phyloP scores from a whole-genome alignment of 2,329 filamentous ascomycete genomes.

The Apiospora phragmitis region DNA sequence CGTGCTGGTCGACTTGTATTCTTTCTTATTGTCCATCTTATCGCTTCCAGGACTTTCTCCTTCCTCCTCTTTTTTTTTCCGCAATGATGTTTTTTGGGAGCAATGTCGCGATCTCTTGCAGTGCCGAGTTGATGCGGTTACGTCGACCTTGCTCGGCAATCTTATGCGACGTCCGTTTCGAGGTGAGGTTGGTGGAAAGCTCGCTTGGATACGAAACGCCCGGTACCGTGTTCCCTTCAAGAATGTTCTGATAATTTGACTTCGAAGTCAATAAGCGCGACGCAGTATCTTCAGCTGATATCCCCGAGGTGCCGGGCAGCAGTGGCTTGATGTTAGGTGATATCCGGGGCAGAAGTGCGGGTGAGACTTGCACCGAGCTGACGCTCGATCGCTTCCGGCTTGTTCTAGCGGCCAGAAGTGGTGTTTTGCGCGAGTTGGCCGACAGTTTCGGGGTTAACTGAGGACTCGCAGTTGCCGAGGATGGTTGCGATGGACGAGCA shows the following conservation, averaged over 20 bases:
- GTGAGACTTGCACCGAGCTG: conserved; percentile 76
- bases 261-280: conserved; percentile 86
- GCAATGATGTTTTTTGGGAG: conserved; percentile 62
- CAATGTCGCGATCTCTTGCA: conserved; percentile 86
- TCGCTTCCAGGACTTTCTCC: conserved; percentile 49
- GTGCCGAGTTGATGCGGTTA: conserved; percentile 91
- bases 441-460: conserved; percentile 58
- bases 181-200: conserved; percentile 89
- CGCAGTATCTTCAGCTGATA: conserved; percentile 59
- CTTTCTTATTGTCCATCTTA: conserved; percentile 44
- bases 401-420: conserved; percentile 55
- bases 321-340: conserved; percentile 94
- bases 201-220: conserved; percentile 90
- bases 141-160: conserved; percentile 94
- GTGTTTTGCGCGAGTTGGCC: conserved; percentile 49
- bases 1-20: conserved; percentile 45
- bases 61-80: conserved; percentile 44
- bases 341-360: conserved; percentile 83
- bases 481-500: conserved; percentile 38
- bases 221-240: conserved; percentile 88
- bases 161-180: conserved; percentile 96
- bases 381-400: conserved; percentile 71
- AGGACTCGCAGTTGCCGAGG: conserved; percentile 66
- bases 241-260: conserved; percentile 96
- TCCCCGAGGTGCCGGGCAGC: conserved; percentile 61